Evolutionary conservation across 805 yeast species (phyloP).

Genomic region (Peterozyma toletana): DNA sequence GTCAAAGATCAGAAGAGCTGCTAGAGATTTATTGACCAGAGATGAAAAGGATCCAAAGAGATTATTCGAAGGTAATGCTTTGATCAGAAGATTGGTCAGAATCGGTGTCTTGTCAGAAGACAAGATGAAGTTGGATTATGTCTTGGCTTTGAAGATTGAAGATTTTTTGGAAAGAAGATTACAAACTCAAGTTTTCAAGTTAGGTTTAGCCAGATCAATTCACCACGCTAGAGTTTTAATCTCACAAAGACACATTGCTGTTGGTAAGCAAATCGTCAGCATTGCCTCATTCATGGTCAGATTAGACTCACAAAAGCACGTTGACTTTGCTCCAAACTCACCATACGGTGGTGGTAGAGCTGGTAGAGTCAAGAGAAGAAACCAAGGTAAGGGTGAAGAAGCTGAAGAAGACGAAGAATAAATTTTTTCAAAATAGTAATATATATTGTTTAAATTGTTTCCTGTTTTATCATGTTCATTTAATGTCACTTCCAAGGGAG

Average conservation of each 20-base stretch:
- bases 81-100: conserved; percentile 99
- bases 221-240: conserved; percentile 99
- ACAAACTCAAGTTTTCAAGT: conserved; percentile 99
- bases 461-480: neutral
- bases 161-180: conserved; percentile 99
- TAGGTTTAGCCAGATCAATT: conserved; percentile 98
- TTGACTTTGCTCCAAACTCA: conserved; percentile 97
- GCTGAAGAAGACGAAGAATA: conserved; percentile 56
- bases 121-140: conserved; percentile 99
- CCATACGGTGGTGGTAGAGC: conserved; percentile 99
- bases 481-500: conserved; percentile 7
- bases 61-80: conserved; percentile 99
- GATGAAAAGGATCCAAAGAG: conserved; percentile 99
- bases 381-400: conserved; percentile 57
- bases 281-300: conserved; percentile 99
- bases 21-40: conserved; percentile 99
- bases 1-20: conserved; percentile 99
- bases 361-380: conserved; percentile 98
- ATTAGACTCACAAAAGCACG: conserved; percentile 99
- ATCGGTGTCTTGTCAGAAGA: conserved; percentile 98
- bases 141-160: conserved; percentile 94
- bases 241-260: conserved; percentile 98
- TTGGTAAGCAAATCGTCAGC: conserved; percentile 98
- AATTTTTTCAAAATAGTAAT: conserved; percentile 4
- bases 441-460: too few relatives aligned